Evolutionary conservation across 768 basidiomycete species (phyloP).

Genomic region (Tricholoma matsutake): DNA sequence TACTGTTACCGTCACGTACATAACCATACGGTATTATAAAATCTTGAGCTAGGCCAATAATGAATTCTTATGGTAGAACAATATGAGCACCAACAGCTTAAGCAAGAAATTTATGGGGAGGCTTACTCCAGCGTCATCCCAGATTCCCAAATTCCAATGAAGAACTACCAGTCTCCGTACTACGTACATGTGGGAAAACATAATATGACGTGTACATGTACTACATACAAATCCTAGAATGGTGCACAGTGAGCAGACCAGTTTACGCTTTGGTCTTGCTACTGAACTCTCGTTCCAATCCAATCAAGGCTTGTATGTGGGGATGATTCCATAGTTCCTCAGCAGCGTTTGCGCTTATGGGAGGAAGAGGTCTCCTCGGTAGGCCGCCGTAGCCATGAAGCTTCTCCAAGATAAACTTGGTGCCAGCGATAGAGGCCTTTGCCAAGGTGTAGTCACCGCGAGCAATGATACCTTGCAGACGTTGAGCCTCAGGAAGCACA

Average conservation of each 20-base stretch:
- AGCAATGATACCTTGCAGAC: conserved; percentile 77
- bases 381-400: conserved; percentile 78
- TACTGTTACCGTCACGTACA: too few relatives aligned
- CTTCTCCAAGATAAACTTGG: conserved; percentile 76
- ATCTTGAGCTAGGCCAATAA: too few relatives aligned
- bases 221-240: too few relatives aligned
- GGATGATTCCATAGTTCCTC: conserved; percentile 69
- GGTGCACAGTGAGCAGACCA: background rate
- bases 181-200: too few relatives aligned
- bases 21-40: too few relatives aligned
- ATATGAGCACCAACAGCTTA: too few relatives aligned
- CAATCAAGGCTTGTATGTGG: conserved; percentile 66
- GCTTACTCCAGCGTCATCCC: too few relatives aligned
- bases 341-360: conserved; percentile 53
- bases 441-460: conserved; percentile 79
- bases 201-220: too few relatives aligned
- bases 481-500: conserved; percentile 64
- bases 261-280: conserved; percentile 32
- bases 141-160: too few relatives aligned
- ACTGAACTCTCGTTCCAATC: conserved; percentile 55
- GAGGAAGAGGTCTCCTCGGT: conserved; percentile 76
- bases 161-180: too few relatives aligned
- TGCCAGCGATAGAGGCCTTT: conserved; percentile 74
- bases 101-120: too few relatives aligned
- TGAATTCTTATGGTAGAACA: too few relatives aligned